These are phyloP conservation scores for Amanita fuliginea DNA, from an alignment of 768 basidiomycete species.

Conservation along the genomic window DNA sequence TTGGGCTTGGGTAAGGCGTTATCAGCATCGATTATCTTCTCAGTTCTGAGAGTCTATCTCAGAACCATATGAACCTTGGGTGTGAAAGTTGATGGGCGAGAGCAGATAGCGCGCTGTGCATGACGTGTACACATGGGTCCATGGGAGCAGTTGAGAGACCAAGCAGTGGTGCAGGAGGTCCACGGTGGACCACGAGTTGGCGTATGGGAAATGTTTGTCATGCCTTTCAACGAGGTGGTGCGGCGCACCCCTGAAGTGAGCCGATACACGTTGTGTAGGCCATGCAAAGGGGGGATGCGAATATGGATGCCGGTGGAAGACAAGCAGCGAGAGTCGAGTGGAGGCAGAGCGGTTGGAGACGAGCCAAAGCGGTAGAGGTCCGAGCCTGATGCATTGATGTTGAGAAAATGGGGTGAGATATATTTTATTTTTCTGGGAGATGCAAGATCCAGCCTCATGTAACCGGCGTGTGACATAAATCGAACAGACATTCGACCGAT, in stretches of 20 bases:
- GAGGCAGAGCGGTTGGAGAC: not conserved
- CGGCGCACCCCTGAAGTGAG: too few species aligned
- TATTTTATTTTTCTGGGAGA: not conserved
- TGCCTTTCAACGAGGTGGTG: too few species aligned
- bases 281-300: not conserved
- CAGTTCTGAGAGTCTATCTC: too few species aligned
- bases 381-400: not conserved
- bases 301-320: not conserved
- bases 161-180: not conserved
- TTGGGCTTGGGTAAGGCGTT: not conserved
- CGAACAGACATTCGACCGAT: not conserved
- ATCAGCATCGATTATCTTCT: not conserved
- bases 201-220: not conserved
- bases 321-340: not conserved
- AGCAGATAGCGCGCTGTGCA: not conserved
- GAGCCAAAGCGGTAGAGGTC: not conserved
- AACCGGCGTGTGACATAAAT: conserved; percentile 1
- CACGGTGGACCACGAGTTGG: not conserved
- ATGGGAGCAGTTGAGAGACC: not conserved
- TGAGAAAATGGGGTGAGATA: not conserved
- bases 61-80: not conserved
- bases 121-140: not conserved
- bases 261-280: not conserved
- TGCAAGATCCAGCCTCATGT: not conserved
- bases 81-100: not conserved